Evolutionary conservation across 441 rosid species (phyloP).

Genomic region (Eutrema salsugineum): DNA sequence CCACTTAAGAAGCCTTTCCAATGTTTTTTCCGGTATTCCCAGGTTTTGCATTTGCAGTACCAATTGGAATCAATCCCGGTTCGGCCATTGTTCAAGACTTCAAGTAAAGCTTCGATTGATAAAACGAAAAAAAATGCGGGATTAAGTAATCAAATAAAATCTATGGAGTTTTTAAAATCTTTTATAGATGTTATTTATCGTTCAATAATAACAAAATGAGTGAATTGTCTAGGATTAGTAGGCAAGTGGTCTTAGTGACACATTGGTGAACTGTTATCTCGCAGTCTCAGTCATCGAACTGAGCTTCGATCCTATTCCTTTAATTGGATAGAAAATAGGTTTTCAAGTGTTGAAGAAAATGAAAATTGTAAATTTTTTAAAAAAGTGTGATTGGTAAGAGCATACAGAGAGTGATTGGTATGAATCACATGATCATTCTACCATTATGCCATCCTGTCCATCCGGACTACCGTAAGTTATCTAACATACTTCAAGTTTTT

Average conservation of each 20-base stretch:
- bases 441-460: not conserved
- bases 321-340: not conserved
- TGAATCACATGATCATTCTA: not conserved
- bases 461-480: not conserved
- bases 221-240: too few relatives aligned
- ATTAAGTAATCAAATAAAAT: too few relatives aligned
- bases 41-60: not conserved
- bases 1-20: not conserved
- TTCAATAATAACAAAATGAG: too few relatives aligned
- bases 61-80: not conserved
- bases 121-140: too few relatives aligned
- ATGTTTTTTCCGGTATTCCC: not conserved
- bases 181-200: too few relatives aligned
- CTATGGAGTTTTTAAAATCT: not conserved
- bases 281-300: not conserved
- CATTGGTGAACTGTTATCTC: not conserved
- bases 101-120: not conserved
- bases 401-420: not conserved
- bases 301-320: too few relatives aligned
- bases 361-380: not conserved
- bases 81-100: not conserved
- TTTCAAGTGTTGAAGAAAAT: not conserved
- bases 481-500: not conserved
- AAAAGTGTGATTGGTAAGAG: not conserved
- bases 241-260: not conserved